phyloP scores from a whole-genome alignment of 441 rosid genomes.

The Jatropha podagrica region DNA sequence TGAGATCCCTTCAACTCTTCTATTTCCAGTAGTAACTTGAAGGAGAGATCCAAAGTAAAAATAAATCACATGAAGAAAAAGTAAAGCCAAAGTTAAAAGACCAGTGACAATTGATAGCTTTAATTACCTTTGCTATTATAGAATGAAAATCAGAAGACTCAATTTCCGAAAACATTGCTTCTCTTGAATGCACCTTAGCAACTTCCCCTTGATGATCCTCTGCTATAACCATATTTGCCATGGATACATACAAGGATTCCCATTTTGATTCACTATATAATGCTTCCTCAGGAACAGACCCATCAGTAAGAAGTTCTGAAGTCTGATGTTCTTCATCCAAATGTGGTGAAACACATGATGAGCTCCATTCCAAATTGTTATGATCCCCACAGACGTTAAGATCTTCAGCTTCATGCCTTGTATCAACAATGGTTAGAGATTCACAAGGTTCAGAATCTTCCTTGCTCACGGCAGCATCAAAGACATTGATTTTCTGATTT shows the following conservation, averaged over 20 bases:
- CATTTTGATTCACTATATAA: background rate
- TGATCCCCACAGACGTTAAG: background rate
- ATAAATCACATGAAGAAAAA: conserved; percentile 1
- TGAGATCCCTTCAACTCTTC: conserved; percentile 57
- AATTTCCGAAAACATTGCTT: conserved; percentile 10
- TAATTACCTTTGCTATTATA: conserved; percentile 43
- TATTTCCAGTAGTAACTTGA: conserved; percentile 55
- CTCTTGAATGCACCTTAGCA: background rate
- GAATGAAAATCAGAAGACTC: conserved; percentile 21
- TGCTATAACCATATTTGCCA: conserved; percentile 16
- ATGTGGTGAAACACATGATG: conserved; percentile 1
- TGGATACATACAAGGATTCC: conserved; percentile 1
- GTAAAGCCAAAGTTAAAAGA: conserved; percentile 3
- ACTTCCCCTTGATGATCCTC: background rate
- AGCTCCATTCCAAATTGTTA: background rate
- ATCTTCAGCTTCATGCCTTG: background rate
- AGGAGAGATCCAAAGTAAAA: conserved; percentile 14
- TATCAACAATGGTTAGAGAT: background rate
- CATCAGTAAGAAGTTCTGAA: background rate
- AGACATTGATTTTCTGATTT: conserved; percentile 6
- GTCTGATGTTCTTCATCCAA: conserved; percentile 4
- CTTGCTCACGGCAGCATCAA: background rate
- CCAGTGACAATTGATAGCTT: conserved; percentile 2
- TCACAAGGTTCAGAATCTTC: background rate
- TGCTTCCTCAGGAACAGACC: background rate